A percentile compares a stretch with the other conserved stretches of the same genome.
Evolutionary conservation across 164 flowering plant species (phyloP).

Genomic region (Stephania yunnanensis): DNA sequence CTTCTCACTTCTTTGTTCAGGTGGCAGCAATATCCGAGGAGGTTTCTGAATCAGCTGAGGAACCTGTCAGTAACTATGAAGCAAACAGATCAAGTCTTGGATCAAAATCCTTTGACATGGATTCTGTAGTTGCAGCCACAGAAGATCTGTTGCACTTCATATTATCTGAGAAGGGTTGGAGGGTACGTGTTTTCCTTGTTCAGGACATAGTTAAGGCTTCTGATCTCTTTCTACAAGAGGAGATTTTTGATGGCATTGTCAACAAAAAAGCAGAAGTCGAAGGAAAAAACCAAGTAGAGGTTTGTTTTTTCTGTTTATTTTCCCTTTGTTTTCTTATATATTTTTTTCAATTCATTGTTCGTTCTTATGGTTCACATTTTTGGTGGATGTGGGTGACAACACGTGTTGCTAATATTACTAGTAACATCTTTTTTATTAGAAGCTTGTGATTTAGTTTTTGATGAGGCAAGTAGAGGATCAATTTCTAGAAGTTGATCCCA

Average conservation of each 20-base stretch:
- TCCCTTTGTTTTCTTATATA: neutral
- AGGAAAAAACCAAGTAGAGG: conserved; percentile 38
- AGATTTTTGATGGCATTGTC: conserved; percentile 29
- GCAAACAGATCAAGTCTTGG: conserved; percentile 36
- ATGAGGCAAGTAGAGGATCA: too few relatives aligned
- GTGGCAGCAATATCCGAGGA: conserved; percentile 83
- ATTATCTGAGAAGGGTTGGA: conserved; percentile 65
- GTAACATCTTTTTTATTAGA: too few relatives aligned
- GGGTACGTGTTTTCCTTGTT: conserved; percentile 72
- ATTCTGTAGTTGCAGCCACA: conserved; percentile 76
- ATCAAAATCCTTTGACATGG: conserved; percentile 84
- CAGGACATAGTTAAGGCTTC: conserved; percentile 65
- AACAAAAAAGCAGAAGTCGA: conserved; percentile 23
- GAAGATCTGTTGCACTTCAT: conserved; percentile 85
- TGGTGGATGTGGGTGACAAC: neutral
- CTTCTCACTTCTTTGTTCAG: conserved; percentile 31
- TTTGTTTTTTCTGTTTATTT: conserved; percentile 13
- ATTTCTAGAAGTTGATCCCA: too few relatives aligned
- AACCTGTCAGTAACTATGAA: conserved; percentile 13
- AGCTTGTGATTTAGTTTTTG: too few relatives aligned
- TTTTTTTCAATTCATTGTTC: neutral
- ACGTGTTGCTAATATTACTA: too few relatives aligned
- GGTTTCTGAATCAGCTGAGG: conserved; percentile 50
- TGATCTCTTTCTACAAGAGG: conserved; percentile 51
- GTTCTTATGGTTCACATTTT: neutral